Base-by-base conservation (phyloP, 2,329 filamentous ascomycete genomes). In the Fusarium proliferatum region DNA sequence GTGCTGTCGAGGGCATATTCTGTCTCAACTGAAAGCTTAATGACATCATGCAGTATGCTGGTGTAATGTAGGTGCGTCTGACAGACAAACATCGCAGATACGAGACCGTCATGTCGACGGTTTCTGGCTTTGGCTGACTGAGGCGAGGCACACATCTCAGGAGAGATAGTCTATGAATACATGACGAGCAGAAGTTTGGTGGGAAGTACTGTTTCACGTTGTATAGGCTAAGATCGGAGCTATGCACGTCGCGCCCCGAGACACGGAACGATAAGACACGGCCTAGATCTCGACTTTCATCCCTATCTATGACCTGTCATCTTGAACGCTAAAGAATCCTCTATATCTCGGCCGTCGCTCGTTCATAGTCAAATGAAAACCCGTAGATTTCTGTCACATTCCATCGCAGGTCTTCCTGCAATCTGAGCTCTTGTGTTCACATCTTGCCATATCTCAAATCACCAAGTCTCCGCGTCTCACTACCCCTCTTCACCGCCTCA, bases 131-230 rank as follows among this genome's bases (percentile, higher is more conserved):
- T 21, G 26, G 12, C 12, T 5, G 11, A 46, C 28, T 5, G 3
- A 5, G 9, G 3, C 0, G 17, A 46, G 12, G 1, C 3, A 21
- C 3, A 0, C 19, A 30, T 4, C 45, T 21, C 13, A n/a, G 5
- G 9, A 48, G 13, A n/a, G 13, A 11, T n/a, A 6, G 4, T 48
- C 2, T 9, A 9, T 4, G 4, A n/a, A 21, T 48, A 4, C 26
- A 30, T 46, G 17, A 30, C 19, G 13, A 30, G 19, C 6, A 21
- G 3, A 11, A 13, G 2, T 26, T 26, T 5, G 6, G 6, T 30
- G 2, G 9, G n/a, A 16, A 30, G 6, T 6, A 1, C 19, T 10
- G 3, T n/a, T 16, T n/a, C 4, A 30, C 0, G 1, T 11, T 30
- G 2, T 0, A 3, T 13, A 16, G 13, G 4, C 3, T 8, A 8